A percentile compares a stretch with the other conserved stretches of the same genome.
phyloP scores from a whole-genome alignment of 1,284 basidiomycete species.

The Boletus sp. region DNA sequence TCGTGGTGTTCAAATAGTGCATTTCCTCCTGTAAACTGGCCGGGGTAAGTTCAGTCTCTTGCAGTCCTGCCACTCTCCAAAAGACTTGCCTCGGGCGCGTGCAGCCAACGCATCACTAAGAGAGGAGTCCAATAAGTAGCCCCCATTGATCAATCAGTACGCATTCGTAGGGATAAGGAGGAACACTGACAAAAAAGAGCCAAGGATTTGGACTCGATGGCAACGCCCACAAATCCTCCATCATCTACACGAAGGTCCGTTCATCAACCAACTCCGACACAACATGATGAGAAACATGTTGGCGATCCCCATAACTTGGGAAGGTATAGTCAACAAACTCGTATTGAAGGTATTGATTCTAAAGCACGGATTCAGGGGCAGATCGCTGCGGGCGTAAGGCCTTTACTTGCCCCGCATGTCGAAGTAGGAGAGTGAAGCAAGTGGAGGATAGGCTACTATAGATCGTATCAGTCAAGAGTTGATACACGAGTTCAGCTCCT shows the following conservation, averaged over 20 bases:
- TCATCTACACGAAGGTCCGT: constrained; percentile 44
- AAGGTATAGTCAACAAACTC: constrained; percentile 61
- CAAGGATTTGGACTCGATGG: constrained; percentile 13
- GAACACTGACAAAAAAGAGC: constrained; percentile 12
- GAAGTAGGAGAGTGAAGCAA: constrained; percentile 56
- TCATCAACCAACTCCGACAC: constrained; percentile 47
- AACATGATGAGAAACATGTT: constrained; percentile 41
- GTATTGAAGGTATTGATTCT: constrained; percentile 59
- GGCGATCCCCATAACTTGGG: constrained; percentile 40
- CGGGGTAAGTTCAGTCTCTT: no score
- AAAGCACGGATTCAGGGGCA: not conserved
- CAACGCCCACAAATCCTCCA: constrained; percentile 48
- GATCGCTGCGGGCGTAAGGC: not conserved
- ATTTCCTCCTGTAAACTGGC: constrained; percentile 33
- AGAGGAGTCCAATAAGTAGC: constrained; percentile 17
- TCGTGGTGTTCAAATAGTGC: constrained; percentile 27
- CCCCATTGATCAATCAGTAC: constrained; percentile 7
- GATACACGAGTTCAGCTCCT: not conserved
- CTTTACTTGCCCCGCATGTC: constrained; percentile 44
- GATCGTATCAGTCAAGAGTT: not conserved
- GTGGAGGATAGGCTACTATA: constrained; percentile 42
- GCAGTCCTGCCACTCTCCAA: no score
- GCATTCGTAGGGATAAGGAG: not conserved
- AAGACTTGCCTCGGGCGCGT: constrained; percentile 34
- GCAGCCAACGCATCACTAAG: constrained; percentile 11